Evolutionary conservation across 345 rosid species (phyloP), one percentile per base, ranked within the genome.

Genomic region (Salix suchowensis): DNA sequence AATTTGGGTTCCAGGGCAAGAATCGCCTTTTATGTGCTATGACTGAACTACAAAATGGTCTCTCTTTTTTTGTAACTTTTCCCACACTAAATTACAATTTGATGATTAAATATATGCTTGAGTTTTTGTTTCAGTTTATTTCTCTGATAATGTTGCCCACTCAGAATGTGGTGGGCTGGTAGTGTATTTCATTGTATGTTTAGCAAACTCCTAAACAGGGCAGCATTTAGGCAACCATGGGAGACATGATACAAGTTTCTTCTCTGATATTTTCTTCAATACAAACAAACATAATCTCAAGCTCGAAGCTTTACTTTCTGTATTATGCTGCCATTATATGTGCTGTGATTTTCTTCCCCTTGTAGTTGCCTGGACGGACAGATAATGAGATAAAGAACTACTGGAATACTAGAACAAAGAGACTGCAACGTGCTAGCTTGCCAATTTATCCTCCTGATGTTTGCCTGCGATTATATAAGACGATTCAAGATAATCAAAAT

Each of bases 301-400:
- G 64, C 23, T 58, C 64, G 14, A 4, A 58, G 64, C 28, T 21
- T 67, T 72, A 24, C 37, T 44, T 44, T 55, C 55, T 30, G 10
- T 37, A 46, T 30, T 48, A n/a, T 16, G 67, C 34, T 67, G 12
- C 62, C 60, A 65, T 14, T 16, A 21, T 21, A 10, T 23, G 65
- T 65, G 52, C 24, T 23, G 2, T 30, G 21, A 42, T 69, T 66
- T 73, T 15, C 32, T 64, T 37, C 39, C 46, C 26, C 40, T 72
- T 72, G 46, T 88, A 96, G 99, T 78, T 96, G 82, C 99, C 97
- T 68, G 99, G 98, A 42, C 97, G 98, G 69, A 96, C 99, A 67
- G 99, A 96, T 87, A 96, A 96, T 80, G 99, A 96, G 90, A 93
- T 96, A 85, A 96, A 96, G 81, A 96, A 96, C 85, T 96, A 96